Conservation (phyloP, 345 rosid genomes). For the Ceriops zippeliana region DNA sequence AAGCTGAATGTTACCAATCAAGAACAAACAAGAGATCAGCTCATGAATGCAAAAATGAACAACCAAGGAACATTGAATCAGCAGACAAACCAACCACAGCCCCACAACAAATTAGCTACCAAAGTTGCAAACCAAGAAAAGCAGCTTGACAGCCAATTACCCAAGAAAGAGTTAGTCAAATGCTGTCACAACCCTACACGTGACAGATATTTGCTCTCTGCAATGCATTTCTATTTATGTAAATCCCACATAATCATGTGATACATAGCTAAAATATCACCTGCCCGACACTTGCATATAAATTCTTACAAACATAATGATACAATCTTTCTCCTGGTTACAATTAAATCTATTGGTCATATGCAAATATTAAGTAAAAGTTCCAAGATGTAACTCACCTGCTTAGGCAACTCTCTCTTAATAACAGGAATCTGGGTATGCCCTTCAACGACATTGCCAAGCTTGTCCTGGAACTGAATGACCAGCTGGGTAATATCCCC, state of each 20-base stretch:
- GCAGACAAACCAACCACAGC: not conserved
- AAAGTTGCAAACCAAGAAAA: no score
- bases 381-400: slow-evolving; percentile 33
- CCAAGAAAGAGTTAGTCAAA: no score
- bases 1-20: slow-evolving; percentile 50
- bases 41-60: not conserved
- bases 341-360: slow-evolving; percentile 32
- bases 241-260: no score
- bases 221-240: no score
- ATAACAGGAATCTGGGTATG: slow-evolving; percentile 68
- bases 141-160: no score
- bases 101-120: no score
- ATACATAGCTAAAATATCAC: no score
- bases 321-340: no score
- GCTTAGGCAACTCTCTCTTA: slow-evolving; percentile 72
- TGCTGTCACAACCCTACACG: no score
- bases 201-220: no score
- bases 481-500: slow-evolving; percentile 77
- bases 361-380: slow-evolving; percentile 9
- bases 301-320: no score
- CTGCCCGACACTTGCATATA: no score
- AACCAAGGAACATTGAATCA: slow-evolving; percentile 4
- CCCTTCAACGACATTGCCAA: slow-evolving; percentile 90
- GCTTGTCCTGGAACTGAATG: slow-evolving; percentile 82
- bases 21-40: slow-evolving; percentile 9